A percentile compares a stretch with the other conserved stretches of the same genome.
phyloP scores from a whole-genome alignment of 257 asterid species.

The Nicotiana tomentosiformis region DNA sequence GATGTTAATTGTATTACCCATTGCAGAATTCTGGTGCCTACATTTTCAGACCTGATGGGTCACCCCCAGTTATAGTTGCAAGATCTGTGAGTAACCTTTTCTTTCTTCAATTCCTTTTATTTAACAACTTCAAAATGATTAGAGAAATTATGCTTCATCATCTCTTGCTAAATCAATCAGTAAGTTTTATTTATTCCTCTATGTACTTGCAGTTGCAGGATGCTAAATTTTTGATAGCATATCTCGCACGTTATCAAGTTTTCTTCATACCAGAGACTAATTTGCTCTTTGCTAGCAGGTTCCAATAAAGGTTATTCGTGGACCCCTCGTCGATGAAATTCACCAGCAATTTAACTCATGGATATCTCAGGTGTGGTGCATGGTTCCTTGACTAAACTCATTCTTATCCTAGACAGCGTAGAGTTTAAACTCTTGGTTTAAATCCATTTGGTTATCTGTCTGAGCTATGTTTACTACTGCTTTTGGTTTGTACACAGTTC shows the following conservation, averaged over 20 bases:
- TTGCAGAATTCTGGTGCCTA: constrained; percentile 81
- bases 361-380: constrained; percentile 60
- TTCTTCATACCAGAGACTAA: constrained; percentile 5
- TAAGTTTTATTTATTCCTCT: background rate
- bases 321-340: constrained; percentile 76
- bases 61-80: constrained; percentile 50
- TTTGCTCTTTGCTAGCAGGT: constrained; percentile 36
- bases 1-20: constrained; percentile 12
- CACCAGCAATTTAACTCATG: constrained; percentile 80
- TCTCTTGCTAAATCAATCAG: background rate
- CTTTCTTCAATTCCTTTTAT: background rate
- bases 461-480: background rate
- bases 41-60: constrained; percentile 68
- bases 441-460: background rate
- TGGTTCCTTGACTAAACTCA: background rate
- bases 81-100: constrained; percentile 47
- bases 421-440: background rate
- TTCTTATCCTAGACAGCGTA: background rate
- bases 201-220: background rate
- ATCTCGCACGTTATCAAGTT: background rate
- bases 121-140: background rate
- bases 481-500: background rate
- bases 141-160: background rate
- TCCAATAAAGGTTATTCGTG: constrained; percentile 54
- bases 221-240: background rate